Percentiles rank a stretch among this genome's conserved stretches.
These are phyloP conservation scores for Panicum hallii DNA, from an alignment of 202 grass and related monocot species.

Conservation along the genomic window DNA sequence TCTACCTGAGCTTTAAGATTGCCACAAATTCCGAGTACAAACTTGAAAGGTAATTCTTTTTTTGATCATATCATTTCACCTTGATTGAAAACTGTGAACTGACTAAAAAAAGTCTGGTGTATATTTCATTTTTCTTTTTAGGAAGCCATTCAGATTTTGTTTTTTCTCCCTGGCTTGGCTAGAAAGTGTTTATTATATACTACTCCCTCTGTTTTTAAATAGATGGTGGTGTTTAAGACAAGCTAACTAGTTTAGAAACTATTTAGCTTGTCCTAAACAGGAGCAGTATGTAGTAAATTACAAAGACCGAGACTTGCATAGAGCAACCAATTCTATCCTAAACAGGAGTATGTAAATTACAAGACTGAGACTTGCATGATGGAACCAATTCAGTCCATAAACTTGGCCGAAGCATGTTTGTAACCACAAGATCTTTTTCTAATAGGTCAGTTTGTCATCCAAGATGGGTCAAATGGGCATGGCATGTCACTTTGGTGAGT, in stretches of 20 bases:
- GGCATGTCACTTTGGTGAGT: background rate
- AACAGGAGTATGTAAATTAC: background rate
- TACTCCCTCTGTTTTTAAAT: background rate
- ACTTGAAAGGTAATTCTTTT: conserved; percentile 73
- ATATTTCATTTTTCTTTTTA: background rate
- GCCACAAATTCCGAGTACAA: conserved; percentile 79
- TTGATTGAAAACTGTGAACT: background rate
- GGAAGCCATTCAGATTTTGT: background rate
- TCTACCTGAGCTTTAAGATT: conserved; percentile 83
- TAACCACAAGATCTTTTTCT: no score
- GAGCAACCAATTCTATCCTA: background rate
- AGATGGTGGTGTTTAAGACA: background rate
- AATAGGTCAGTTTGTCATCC: background rate
- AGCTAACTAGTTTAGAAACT: background rate
- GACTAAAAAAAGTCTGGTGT: background rate
- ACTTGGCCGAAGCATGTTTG: no score
- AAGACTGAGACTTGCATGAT: background rate
- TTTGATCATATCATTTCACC: conserved; percentile 16
- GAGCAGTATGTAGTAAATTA: background rate
- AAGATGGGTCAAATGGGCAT: background rate
- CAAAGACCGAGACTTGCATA: background rate
- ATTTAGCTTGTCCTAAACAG: background rate
- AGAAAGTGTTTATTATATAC: background rate
- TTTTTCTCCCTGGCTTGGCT: background rate
- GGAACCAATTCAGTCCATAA: background rate